Conservation (phyloP, 768 basidiomycete species). For the Termitomyces sp. region DNA sequence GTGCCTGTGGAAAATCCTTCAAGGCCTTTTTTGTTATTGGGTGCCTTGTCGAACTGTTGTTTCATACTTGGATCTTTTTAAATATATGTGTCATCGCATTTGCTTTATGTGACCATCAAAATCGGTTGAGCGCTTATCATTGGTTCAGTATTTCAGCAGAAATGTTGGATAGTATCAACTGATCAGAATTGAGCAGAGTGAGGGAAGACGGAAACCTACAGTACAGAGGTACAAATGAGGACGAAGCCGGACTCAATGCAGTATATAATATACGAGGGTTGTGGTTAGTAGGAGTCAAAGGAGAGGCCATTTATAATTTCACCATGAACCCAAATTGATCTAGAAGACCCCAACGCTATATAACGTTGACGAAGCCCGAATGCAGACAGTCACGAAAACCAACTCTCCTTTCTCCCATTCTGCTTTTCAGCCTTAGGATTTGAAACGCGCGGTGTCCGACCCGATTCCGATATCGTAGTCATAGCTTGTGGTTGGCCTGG, state of each 20-base stretch:
- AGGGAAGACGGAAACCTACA: background rate
- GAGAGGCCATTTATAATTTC: background rate
- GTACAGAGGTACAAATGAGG: background rate
- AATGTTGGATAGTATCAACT: background rate
- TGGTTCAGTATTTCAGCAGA: background rate
- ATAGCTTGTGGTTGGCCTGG: background rate
- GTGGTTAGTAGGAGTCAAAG: background rate
- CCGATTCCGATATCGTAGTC: background rate
- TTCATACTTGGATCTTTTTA: background rate
- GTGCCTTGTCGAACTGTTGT: background rate
- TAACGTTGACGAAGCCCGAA: background rate
- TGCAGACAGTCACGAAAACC: background rate
- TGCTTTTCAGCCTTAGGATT: background rate
- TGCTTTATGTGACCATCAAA: background rate
- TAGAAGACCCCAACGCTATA: background rate
- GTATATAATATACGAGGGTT: background rate
- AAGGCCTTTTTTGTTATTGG: constrained; percentile 1
- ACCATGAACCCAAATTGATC: background rate
- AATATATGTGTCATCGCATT: background rate
- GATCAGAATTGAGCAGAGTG: background rate
- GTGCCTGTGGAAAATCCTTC: constrained; percentile 1
- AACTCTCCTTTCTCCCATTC: background rate
- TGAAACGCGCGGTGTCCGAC: background rate
- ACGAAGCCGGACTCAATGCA: background rate
- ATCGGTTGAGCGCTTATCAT: background rate